Evolutionary conservation across 176 grass and related monocot genomes (phyloP).

Genomic region (Oryza meyeriana): DNA sequence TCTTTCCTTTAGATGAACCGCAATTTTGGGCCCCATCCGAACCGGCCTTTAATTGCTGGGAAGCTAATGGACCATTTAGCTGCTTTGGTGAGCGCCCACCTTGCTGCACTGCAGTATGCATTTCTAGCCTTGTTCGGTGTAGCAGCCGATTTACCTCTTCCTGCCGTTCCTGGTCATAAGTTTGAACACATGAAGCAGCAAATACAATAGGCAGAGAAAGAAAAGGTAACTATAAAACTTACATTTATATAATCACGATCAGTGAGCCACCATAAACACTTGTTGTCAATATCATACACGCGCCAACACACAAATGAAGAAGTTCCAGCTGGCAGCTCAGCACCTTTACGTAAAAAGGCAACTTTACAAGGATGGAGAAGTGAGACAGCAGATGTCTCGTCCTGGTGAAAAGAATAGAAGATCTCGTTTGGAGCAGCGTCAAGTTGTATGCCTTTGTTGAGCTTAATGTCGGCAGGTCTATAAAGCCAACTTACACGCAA

Average conservation of each 20-base stretch:
- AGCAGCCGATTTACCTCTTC: conserved; percentile 81
- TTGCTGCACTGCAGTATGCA: conserved; percentile 86
- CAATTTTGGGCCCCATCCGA: conserved; percentile 63
- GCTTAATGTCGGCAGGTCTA: conserved; percentile 67
- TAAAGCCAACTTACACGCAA: conserved; percentile 88
- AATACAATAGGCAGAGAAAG: conserved; percentile 10
- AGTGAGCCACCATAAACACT: conserved; percentile 93
- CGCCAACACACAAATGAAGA: conserved; percentile 79
- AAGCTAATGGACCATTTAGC: conserved; percentile 49
- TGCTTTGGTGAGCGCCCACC: conserved; percentile 73
- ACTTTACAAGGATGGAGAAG: conserved; percentile 93
- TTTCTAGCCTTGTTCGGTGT: conserved; percentile 74
- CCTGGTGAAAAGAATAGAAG: conserved; percentile 88
- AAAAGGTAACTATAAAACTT: conserved; percentile 33
- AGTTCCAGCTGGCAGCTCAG: conserved; percentile 63
- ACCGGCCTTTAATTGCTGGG: conserved; percentile 62
- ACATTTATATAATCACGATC: conserved; percentile 95
- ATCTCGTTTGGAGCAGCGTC: conserved; percentile 75
- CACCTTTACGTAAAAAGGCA: conserved; percentile 79
- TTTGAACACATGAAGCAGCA: conserved; percentile 24
- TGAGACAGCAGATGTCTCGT: conserved; percentile 73
- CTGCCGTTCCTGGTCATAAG: conserved; percentile 71
- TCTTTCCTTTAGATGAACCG: conserved; percentile 72
- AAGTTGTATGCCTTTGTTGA: conserved; percentile 60
- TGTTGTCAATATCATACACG: conserved; percentile 88